Evolutionary conservation across 2,329 filamentous ascomycete genomes (phyloP).

Genomic region (Phialophora macrospora): DNA sequence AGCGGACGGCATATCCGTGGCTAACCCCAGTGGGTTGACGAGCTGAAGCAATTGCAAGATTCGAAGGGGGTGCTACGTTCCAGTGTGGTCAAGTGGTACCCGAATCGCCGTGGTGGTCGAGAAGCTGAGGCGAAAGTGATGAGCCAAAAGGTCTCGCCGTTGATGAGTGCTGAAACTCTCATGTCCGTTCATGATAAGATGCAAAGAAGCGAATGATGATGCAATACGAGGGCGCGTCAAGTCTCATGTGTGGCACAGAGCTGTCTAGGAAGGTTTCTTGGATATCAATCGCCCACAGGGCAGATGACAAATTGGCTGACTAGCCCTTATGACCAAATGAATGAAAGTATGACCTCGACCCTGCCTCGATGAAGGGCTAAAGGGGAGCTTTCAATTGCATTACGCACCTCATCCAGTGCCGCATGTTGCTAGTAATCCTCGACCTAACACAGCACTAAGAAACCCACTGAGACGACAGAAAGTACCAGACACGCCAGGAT

Average conservation of each 20-base stretch:
- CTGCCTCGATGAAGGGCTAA: neutral
- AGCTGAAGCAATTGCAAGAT: neutral
- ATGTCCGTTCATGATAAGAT: neutral
- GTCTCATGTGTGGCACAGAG: neutral
- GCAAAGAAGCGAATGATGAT: neutral
- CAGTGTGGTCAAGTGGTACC: neutral
- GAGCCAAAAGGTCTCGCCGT: neutral
- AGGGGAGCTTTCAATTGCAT: neutral
- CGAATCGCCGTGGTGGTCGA: neutral
- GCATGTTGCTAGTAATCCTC: neutral
- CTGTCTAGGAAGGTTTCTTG: neutral
- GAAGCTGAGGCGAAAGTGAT: neutral
- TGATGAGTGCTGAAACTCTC: neutral
- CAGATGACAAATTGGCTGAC: neutral
- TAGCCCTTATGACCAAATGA: neutral
- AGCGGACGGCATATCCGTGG: constrained; percentile 27
- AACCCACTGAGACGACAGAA: neutral
- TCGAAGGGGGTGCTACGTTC: no score
- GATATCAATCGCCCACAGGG: neutral
- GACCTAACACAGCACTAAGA: neutral
- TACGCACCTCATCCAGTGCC: neutral
- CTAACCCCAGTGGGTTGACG: constrained; percentile 10
- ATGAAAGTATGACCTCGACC: neutral
- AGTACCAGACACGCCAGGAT: neutral
- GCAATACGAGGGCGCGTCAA: neutral